phyloP scores from a whole-genome alignment of 352 stramenopile genomes.

The Peronospora farinosa region DNA sequence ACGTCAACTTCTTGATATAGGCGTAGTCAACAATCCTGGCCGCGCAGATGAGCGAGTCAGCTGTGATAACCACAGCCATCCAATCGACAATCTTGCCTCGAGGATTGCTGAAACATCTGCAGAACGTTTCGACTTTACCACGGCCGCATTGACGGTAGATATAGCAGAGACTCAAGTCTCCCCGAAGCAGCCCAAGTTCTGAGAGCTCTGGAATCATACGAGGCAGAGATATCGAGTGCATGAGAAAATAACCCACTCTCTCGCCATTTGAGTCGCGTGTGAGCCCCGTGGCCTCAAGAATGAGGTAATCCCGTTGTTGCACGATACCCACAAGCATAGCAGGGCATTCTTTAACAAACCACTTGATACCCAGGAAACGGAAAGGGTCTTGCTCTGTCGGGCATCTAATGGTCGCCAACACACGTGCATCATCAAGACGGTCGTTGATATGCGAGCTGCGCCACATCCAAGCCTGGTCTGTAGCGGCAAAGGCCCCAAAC shows the following conservation, averaged over 20 bases:
- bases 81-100: conserved; percentile 38
- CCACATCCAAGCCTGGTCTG: conserved; percentile 35
- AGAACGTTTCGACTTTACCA: conserved; percentile 34
- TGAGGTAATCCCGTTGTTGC: conserved; percentile 40
- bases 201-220: conserved; percentile 28
- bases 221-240: conserved; percentile 44
- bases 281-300: conserved; percentile 40
- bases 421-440: conserved; percentile 36
- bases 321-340: conserved; percentile 35
- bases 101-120: conserved; percentile 44
- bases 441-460: conserved; percentile 43
- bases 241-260: conserved; percentile 39
- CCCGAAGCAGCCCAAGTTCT: conserved; percentile 38
- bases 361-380: conserved; percentile 47
- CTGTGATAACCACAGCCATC: conserved; percentile 32
- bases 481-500: conserved; percentile 37
- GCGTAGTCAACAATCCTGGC: conserved; percentile 42
- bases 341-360: conserved; percentile 45
- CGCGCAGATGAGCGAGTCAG: conserved; percentile 36
- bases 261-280: conserved; percentile 32
- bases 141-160: conserved; percentile 30
- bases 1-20: conserved; percentile 55
- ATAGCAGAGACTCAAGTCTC: conserved; percentile 43
- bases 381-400: conserved; percentile 38
- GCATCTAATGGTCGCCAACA: conserved; percentile 33